A percentile compares a stretch with the other conserved stretches of the same genome.
Evolutionary conservation across 2,329 filamentous ascomycete genomes (phyloP).

Genomic region (Malbranchea zuffiana): DNA sequence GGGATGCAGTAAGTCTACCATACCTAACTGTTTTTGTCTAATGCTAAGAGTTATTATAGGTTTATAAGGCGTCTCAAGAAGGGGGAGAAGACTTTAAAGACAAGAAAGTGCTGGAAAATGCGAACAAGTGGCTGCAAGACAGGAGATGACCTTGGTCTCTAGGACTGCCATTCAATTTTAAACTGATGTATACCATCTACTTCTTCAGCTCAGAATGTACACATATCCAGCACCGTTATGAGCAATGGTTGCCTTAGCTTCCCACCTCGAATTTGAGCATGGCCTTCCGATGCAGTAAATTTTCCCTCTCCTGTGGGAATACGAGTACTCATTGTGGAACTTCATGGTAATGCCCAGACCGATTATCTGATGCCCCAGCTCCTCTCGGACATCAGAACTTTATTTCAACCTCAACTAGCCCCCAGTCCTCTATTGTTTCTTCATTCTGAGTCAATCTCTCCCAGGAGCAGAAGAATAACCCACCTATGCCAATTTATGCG

Average conservation of each 20-base stretch:
- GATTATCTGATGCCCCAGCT: no score
- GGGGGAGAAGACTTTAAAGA: slow-evolving; percentile 41
- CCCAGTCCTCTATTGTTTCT: no score
- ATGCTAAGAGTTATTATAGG: slow-evolving; percentile 27
- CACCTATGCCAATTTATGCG: no score
- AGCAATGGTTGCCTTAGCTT: background rate
- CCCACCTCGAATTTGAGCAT: background rate
- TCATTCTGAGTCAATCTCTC: no score
- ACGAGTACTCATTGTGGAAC: no score
- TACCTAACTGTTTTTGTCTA: no score
- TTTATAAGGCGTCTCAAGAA: slow-evolving; percentile 48
- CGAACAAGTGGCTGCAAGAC: slow-evolving; percentile 47
- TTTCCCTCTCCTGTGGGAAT: no score
- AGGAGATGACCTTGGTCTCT: slow-evolving; percentile 17
- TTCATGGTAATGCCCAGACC: no score
- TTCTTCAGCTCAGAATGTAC: background rate
- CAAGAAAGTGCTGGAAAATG: slow-evolving; percentile 47
- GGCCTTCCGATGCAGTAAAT: no score
- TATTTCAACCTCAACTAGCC: no score
- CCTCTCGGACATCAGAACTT: no score
- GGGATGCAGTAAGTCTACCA: slow-evolving; percentile 48
- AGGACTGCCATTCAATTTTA: background rate
- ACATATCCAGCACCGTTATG: slow-evolving; percentile 1
- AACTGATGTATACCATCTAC: slow-evolving; percentile 4
- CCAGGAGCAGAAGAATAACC: no score